phyloP scores from a whole-genome alignment of 139 green algal genomes.

The Trebouxia sp. region DNA sequence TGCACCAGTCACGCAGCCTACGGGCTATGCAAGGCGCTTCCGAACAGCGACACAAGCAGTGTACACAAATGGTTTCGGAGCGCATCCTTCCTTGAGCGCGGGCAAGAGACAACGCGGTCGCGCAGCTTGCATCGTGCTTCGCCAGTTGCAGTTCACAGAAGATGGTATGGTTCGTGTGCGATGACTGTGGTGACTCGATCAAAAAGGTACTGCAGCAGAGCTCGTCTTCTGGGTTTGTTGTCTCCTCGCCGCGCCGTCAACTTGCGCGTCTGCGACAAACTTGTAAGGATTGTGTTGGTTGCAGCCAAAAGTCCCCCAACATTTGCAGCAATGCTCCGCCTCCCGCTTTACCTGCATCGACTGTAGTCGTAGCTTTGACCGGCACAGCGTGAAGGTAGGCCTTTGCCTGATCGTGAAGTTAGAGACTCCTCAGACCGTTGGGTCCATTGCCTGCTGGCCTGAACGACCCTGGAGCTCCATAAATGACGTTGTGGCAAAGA shows the following conservation, averaged over 20 bases:
- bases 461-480: not conserved
- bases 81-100: not conserved
- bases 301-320: slow-evolving; percentile 80
- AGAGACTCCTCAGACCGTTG: not conserved
- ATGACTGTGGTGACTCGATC: slow-evolving; percentile 87
- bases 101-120: too few species aligned
- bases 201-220: slow-evolving; percentile 53
- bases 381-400: slow-evolving; percentile 50
- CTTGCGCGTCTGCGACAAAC: too few species aligned
- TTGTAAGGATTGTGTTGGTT: not conserved
- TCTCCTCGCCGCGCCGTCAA: not conserved
- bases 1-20: too few species aligned
- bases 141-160: too few species aligned
- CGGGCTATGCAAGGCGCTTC: not conserved
- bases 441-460: too few species aligned
- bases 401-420: not conserved
- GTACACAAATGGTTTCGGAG: slow-evolving; percentile 15
- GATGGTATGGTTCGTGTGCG: slow-evolving; percentile 32
- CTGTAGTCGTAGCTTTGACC: slow-evolving; percentile 79
- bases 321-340: slow-evolving; percentile 63
- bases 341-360: slow-evolving; percentile 87
- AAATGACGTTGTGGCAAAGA: not conserved
- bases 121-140: too few species aligned
- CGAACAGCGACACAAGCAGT: too few species aligned
- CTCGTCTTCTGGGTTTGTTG: not conserved